A percentile compares a stretch with the other conserved stretches of the same genome.
Conservation (phyloP, 164 flowering plant genomes). For the Warburgia ugandensis region DNA sequence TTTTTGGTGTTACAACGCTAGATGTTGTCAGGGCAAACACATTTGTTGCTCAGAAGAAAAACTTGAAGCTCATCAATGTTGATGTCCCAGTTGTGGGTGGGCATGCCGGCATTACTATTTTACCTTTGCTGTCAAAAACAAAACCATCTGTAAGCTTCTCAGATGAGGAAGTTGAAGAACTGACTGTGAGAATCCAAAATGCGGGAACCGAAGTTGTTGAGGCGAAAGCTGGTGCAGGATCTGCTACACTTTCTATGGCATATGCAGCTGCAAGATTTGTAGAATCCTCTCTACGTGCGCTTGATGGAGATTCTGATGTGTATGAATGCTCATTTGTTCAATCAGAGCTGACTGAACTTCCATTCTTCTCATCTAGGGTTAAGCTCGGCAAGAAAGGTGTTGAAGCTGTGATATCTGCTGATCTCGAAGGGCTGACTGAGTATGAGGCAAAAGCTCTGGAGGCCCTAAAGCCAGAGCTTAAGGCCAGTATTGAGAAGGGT, state of each 20-base stretch:
- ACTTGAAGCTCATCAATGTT: slow-evolving; percentile 15
- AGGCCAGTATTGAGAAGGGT: slow-evolving; percentile 8
- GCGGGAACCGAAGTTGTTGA: slow-evolving; percentile 14
- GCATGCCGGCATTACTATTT: slow-evolving; percentile 33
- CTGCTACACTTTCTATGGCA: slow-evolving; percentile 9
- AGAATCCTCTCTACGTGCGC: slow-evolving; percentile 10
- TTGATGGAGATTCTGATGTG: slow-evolving; percentile 12
- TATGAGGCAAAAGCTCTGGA: slow-evolving; percentile 8
- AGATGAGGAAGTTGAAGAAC: slow-evolving; percentile 5
- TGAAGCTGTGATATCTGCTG: slow-evolving; percentile 12
- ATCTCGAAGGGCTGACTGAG: slow-evolving; percentile 12
- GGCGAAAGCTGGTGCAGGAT: slow-evolving; percentile 13
- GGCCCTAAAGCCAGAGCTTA: slow-evolving; percentile 15
- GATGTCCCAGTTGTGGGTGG: slow-evolving; percentile 37
- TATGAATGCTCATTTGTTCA: slow-evolving; percentile 9
- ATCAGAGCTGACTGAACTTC: slow-evolving; percentile 12
- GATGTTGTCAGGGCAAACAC: slow-evolving; percentile 60
- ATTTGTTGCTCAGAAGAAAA: slow-evolving; percentile 20
- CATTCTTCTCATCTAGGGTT: slow-evolving; percentile 10
- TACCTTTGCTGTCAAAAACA: slow-evolving; percentile 24
- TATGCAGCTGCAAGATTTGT: slow-evolving; percentile 15
- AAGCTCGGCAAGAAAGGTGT: slow-evolving; percentile 13
- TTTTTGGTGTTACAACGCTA: slow-evolving; percentile 66
- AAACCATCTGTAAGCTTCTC: slow-evolving; percentile 1
- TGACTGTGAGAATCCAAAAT: slow-evolving; percentile 11